These are phyloP conservation scores for Cicer pinnatifidum DNA, from an alignment of 306 rosid genomes.

Conservation along the genomic window DNA sequence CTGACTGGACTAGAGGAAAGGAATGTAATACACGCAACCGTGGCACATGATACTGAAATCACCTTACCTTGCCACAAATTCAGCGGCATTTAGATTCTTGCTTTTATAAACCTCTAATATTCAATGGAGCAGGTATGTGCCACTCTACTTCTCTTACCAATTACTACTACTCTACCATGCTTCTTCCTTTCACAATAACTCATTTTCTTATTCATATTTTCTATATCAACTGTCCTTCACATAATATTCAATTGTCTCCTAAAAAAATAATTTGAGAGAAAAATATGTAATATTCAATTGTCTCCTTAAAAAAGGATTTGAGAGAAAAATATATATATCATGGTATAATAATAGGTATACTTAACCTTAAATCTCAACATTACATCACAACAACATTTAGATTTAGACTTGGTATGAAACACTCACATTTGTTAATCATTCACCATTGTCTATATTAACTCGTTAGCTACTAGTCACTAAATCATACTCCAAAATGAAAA, in stretches of 20 bases:
- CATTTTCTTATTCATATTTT: background rate
- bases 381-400: background rate
- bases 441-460: conserved; percentile 27
- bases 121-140: conserved; percentile 41
- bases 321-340: no score
- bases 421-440: conserved; percentile 39
- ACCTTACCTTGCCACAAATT: conserved; percentile 41
- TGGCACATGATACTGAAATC: conserved; percentile 43
- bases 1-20: no score
- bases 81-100: conserved; percentile 45
- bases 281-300: no score
- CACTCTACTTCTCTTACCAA: background rate
- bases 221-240: no score
- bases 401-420: background rate
- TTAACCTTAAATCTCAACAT: background rate
- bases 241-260: no score
- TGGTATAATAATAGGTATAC: background rate
- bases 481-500: conserved; percentile 39
- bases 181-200: background rate
- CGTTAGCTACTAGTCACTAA: conserved; percentile 10
- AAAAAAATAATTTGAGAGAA: no score
- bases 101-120: conserved; percentile 25
- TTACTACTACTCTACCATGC: background rate
- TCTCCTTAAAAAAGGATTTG: no score
- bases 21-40: conserved; percentile 53